phyloP scores from a whole-genome alignment of 2,329 filamentous ascomycete species.

The Fusarium humuli region DNA sequence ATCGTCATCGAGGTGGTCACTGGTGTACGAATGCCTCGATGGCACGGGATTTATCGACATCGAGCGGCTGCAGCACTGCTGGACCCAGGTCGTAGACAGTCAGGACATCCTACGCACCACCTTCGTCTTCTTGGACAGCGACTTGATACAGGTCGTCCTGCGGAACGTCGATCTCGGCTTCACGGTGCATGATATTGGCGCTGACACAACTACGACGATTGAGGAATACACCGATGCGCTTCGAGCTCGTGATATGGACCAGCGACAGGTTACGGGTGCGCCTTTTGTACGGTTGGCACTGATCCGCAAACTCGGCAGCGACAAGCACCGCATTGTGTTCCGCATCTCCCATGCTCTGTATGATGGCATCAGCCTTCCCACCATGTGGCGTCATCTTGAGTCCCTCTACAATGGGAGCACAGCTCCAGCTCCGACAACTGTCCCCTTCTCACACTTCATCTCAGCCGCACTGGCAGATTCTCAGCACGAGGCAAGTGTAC shows the following conservation, averaged over 20 bases:
- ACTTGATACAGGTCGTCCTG: slow-evolving; percentile 14
- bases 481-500: slow-evolving; percentile 10
- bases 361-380: slow-evolving; percentile 13
- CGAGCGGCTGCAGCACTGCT: slow-evolving; percentile 11
- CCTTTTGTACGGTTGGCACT: slow-evolving; percentile 11
- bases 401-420: slow-evolving; percentile 12
- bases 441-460: slow-evolving; percentile 15
- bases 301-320: slow-evolving; percentile 15
- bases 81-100: slow-evolving; percentile 10
- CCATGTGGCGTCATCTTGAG: slow-evolving; percentile 10
- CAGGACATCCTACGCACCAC: slow-evolving; percentile 14
- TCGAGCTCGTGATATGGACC: slow-evolving; percentile 14
- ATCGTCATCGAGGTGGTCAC: slow-evolving; percentile 13
- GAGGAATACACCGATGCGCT: slow-evolving; percentile 14
- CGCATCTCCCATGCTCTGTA: slow-evolving; percentile 11
- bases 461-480: slow-evolving; percentile 9
- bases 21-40: slow-evolving; percentile 12
- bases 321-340: slow-evolving; percentile 15
- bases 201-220: slow-evolving; percentile 8
- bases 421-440: slow-evolving; percentile 6
- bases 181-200: slow-evolving; percentile 5
- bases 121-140: slow-evolving; percentile 9
- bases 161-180: slow-evolving; percentile 12
- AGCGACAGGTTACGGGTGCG: slow-evolving; percentile 10
- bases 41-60: slow-evolving; percentile 8